phyloP scores from a whole-genome alignment of 2,329 filamentous ascomycete species.

The Aspergillaceae sp. region DNA sequence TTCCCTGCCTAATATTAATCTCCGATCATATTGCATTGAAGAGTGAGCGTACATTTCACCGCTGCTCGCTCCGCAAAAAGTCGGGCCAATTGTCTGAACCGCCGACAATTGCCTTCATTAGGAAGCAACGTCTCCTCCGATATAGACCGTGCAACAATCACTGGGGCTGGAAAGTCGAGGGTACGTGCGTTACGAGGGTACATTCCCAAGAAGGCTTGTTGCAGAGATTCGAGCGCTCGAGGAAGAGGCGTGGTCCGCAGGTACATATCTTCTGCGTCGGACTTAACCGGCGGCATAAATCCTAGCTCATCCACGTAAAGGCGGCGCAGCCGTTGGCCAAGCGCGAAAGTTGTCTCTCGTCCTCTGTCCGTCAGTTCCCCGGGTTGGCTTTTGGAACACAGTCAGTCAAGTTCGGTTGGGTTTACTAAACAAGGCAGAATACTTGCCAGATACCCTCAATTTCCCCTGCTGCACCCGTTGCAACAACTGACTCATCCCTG shows the following conservation, averaged over 20 bases:
- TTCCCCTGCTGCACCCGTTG: conserved; percentile 58
- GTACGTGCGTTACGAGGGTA: conserved; percentile 53
- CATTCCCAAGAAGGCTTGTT: conserved; percentile 65
- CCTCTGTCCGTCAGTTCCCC: conserved; percentile 69
- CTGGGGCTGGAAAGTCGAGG: conserved; percentile 50
- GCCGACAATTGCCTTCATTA: conserved; percentile 64
- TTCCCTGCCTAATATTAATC: conserved; percentile 44
- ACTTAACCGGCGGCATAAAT: conserved; percentile 57
- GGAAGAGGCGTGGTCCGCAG: conserved; percentile 67
- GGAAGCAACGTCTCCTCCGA: conserved; percentile 72
- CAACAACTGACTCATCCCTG: conserved; percentile 61
- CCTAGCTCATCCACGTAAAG: conserved; percentile 68
- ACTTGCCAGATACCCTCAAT: conserved; percentile 74
- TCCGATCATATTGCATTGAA: neutral
- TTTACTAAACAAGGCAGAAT: no score
- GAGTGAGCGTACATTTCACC: conserved; percentile 48
- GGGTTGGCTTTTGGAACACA: conserved; percentile 29
- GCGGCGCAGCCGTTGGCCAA: conserved; percentile 58
- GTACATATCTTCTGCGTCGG: conserved; percentile 55
- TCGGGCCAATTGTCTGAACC: conserved; percentile 60
- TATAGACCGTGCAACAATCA: conserved; percentile 56
- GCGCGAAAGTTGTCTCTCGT: conserved; percentile 59
- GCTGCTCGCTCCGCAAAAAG: conserved; percentile 66
- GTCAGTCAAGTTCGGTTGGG: no score
- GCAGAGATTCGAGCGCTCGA: conserved; percentile 66